These are phyloP conservation scores for Saccharum officinarum DNA, from an alignment of 176 grass and related monocot genomes.

Conservation along the genomic window DNA sequence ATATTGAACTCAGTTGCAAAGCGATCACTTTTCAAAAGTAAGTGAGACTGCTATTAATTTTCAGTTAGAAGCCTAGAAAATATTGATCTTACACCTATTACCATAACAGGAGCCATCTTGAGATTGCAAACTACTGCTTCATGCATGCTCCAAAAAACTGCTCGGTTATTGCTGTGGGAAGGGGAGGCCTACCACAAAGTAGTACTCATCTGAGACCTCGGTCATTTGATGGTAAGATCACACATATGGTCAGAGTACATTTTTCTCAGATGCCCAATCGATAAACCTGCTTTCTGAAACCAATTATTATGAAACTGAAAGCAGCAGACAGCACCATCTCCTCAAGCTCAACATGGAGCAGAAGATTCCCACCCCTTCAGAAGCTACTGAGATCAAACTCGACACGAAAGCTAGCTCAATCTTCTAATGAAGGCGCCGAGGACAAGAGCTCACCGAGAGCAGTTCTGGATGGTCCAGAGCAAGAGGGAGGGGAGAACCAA, in stretches of 20 bases:
- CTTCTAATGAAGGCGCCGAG: constrained; percentile 27
- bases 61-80: not conserved
- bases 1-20: not conserved
- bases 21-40: not conserved
- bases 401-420: constrained; percentile 39
- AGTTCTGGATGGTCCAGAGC: constrained; percentile 68
- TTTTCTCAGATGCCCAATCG: not conserved
- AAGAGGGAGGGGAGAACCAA: constrained; percentile 41
- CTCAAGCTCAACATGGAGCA: constrained; percentile 65
- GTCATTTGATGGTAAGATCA: constrained; percentile 57
- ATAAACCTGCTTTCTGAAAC: not conserved
- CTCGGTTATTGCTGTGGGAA: constrained; percentile 69
- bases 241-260: not conserved
- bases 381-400: constrained; percentile 77
- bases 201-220: constrained; percentile 28
- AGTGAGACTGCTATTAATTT: not conserved
- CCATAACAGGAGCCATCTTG: constrained; percentile 57
- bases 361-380: constrained; percentile 58
- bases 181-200: constrained; percentile 35
- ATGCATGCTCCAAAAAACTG: constrained; percentile 70
- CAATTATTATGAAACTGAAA: constrained; percentile 24
- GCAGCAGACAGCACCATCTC: constrained; percentile 48
- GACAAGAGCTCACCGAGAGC: constrained; percentile 77
- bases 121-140: constrained; percentile 78
- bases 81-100: not conserved